Conservation (phyloP, 1,139 yeast genomes). For the Zygoascus sp. region DNA sequence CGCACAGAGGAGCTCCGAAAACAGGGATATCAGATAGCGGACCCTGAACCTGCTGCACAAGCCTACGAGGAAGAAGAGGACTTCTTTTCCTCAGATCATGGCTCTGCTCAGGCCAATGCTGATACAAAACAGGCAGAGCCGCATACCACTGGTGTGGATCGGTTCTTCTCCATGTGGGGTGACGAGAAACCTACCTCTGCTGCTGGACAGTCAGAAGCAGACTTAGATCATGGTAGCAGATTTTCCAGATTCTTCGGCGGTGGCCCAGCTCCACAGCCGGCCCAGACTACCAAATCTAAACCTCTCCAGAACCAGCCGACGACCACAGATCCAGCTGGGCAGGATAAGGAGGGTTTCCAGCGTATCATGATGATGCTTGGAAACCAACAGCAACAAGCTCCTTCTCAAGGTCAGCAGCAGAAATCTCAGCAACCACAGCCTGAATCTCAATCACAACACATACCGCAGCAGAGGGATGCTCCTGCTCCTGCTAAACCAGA, state of each 20-base stretch:
- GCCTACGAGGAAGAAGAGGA: slow-evolving; percentile 3
- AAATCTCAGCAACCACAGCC: slow-evolving; percentile 11
- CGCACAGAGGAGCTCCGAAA: slow-evolving; percentile 26
- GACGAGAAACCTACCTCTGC: slow-evolving; percentile 8
- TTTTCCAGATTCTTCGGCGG: slow-evolving; percentile 28
- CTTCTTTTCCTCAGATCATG: slow-evolving; percentile 5
- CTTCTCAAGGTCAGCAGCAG: slow-evolving; percentile 9
- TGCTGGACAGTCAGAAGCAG: neutral
- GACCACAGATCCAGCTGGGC: too few relatives aligned
- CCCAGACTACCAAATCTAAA: too few relatives aligned
- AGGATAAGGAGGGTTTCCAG: slow-evolving; percentile 33
- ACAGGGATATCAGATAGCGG: slow-evolving; percentile 21
- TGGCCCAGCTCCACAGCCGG: slow-evolving; percentile 10
- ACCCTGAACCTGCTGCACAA: neutral
- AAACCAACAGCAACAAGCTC: slow-evolving; percentile 15
- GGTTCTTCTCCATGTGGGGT: slow-evolving; percentile 28
- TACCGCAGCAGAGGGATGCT: neutral
- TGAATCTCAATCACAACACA: slow-evolving; percentile 4
- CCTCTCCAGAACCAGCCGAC: too few relatives aligned
- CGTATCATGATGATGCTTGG: slow-evolving; percentile 36
- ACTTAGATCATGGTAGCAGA: slow-evolving; percentile 22
- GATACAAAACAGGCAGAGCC: slow-evolving; percentile 10
- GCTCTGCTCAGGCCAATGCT: slow-evolving; percentile 8
- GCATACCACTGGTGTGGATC: slow-evolving; percentile 23
- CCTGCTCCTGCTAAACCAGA: slow-evolving; percentile 6